Evolutionary conservation across 1,139 yeast genomes (phyloP), one percentile per base, ranked within the genome.

Genomic region (Saccharomycopsis phalli): DNA sequence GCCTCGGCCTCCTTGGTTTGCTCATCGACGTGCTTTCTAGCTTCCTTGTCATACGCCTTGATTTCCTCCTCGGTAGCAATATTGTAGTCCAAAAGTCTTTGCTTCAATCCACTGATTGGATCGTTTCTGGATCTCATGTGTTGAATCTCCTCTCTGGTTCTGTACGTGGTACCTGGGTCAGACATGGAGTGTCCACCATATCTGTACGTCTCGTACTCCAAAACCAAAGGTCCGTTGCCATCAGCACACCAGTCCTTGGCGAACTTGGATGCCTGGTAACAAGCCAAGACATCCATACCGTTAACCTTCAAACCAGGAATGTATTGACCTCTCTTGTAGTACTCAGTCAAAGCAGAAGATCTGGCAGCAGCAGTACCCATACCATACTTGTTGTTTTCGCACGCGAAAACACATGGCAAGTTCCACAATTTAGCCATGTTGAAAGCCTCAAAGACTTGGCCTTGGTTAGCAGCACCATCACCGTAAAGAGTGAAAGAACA

Each of bases 121-220:
- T 91, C 98, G 63, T 82, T 87, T 71, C 88, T 81, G 37, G 96
- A 86, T 74, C 98, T 82, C 96, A 91, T 88, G 73, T 91, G 93
- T 69, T 88, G 97, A 54, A 91, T 94, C 72, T 91, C 98, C 70
- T 91, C 98, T 72, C 98, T 87, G 61, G 98, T 91, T 76, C 97
- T 81, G 79, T 91, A 91, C 52, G 97, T 88, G 63, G 97, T 91
- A 74, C 97, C 97, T 58, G 97, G 97, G 67, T 91, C 97, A 53
- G 96, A 88, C 97, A 91, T 91, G 55, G 98, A 91, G 76, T 91
- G 98, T 62, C 98, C 98, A 71, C 98, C 97, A 65, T 91, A 91
- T 74, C 98, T 81, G 71, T 91, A 91, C 54, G 98, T 91, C 71
- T 88, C 96, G 66, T 82, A 91, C 71, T 91, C 98, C 56, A 91